These are phyloP conservation scores for Gossypium anomalum DNA, from an alignment of 345 rosid genomes.

Conservation along the genomic window DNA sequence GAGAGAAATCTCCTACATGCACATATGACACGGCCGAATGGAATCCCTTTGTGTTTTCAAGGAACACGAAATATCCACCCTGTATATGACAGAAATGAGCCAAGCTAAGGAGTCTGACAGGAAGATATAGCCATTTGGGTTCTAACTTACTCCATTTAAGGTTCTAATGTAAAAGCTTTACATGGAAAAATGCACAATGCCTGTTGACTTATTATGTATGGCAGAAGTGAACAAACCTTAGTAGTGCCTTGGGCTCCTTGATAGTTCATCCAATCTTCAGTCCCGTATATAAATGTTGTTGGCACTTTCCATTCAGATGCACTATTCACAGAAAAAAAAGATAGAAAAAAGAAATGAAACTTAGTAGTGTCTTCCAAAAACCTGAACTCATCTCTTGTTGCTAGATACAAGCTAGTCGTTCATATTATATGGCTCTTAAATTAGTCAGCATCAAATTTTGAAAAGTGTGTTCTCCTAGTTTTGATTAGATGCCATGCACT, in stretches of 20 bases:
- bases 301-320: slow-evolving; percentile 98
- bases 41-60: slow-evolving; percentile 68
- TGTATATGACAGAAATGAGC: slow-evolving; percentile 23
- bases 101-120: not conserved
- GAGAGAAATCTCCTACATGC: slow-evolving; percentile 70
- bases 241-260: slow-evolving; percentile 76
- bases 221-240: slow-evolving; percentile 40
- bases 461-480: not conserved
- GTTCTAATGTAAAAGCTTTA: not conserved
- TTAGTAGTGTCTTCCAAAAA: slow-evolving; percentile 1
- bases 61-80: slow-evolving; percentile 85
- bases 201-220: not conserved
- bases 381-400: not conserved
- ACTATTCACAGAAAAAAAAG: slow-evolving; percentile 34
- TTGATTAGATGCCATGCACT: not conserved
- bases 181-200: not conserved
- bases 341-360: not conserved
- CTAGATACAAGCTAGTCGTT: not conserved
- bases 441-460: not conserved
- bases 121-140: not conserved
- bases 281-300: slow-evolving; percentile 82
- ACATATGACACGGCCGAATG: slow-evolving; percentile 67
- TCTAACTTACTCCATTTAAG: not conserved
- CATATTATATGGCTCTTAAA: not conserved
- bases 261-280: slow-evolving; percentile 88